phyloP scores from a whole-genome alignment of 805 yeast genomes.

The Cyberlindnera misumaiensis region DNA sequence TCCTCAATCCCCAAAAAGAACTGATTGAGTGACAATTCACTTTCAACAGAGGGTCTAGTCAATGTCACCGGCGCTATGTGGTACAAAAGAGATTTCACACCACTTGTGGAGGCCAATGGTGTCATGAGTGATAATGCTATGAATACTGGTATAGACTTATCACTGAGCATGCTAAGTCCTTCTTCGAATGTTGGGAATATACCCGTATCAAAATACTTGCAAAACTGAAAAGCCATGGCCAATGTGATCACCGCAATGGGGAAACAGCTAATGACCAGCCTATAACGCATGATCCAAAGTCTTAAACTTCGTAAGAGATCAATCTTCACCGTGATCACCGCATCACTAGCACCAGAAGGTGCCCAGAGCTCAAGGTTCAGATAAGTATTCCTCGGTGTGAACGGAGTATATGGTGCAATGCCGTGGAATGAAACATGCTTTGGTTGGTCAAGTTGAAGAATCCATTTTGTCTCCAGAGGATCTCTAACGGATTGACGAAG shows the following conservation, averaged over 20 bases:
- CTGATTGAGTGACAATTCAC: conserved; percentile 41
- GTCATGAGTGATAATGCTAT: conserved; percentile 30
- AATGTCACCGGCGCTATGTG: conserved; percentile 48
- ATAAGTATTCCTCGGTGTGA: conserved; percentile 18
- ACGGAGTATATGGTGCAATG: conserved; percentile 65
- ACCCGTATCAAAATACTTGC: conserved; percentile 31
- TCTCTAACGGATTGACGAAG: conserved; percentile 59
- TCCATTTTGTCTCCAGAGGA: conserved; percentile 79
- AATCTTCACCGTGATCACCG: conserved; percentile 28
- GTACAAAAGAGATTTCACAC: conserved; percentile 34
- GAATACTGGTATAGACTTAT: conserved; percentile 23
- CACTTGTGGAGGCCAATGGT: conserved; percentile 28
- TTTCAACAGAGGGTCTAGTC: conserved; percentile 38
- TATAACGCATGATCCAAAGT: conserved; percentile 64
- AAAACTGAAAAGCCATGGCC: conserved; percentile 50
- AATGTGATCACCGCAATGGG: conserved; percentile 55
- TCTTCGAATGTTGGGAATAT: conserved; percentile 38
- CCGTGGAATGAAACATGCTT: conserved; percentile 47
- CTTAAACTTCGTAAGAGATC: conserved; percentile 58
- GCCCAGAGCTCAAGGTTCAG: conserved; percentile 44
- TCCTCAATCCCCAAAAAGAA: conserved; percentile 66
- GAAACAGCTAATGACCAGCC: conserved; percentile 66
- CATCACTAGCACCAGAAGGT: conserved; percentile 15
- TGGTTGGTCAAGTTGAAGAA: conserved; percentile 39
- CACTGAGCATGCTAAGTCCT: conserved; percentile 35